phyloP scores from a whole-genome alignment of 345 rosid genomes.

The Bruguiera parviflora region DNA sequence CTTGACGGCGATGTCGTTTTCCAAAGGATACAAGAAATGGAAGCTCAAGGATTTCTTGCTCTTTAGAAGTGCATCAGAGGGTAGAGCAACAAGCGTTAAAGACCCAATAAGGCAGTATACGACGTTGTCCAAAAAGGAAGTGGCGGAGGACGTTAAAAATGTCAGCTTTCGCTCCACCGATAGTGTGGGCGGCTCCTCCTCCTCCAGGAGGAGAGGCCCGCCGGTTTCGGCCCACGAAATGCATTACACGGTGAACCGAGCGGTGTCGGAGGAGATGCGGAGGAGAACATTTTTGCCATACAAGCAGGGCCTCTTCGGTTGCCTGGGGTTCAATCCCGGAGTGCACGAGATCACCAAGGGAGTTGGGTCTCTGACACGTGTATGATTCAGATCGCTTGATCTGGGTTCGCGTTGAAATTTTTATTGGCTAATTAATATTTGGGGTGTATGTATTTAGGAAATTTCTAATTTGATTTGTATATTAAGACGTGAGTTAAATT shows the following conservation, averaged over 20 bases:
- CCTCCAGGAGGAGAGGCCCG: slow-evolving; percentile 35
- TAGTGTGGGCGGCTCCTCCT: slow-evolving; percentile 31
- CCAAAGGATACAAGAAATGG: slow-evolving; percentile 67
- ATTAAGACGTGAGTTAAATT: no score
- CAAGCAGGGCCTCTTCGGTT: slow-evolving; percentile 84
- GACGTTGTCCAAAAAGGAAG: slow-evolving; percentile 45
- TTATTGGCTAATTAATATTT: neutral
- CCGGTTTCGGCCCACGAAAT: slow-evolving; percentile 71
- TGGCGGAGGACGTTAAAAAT: slow-evolving; percentile 42
- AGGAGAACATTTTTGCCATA: slow-evolving; percentile 86
- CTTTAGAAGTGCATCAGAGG: slow-evolving; percentile 91
- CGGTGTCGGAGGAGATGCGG: slow-evolving; percentile 82
- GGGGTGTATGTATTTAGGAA: no score
- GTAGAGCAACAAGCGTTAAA: slow-evolving; percentile 50
- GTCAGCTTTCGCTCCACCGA: slow-evolving; percentile 71
- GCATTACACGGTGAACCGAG: slow-evolving; percentile 84
- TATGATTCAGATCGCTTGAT: slow-evolving; percentile 29
- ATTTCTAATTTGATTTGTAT: no score
- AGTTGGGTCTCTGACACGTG: slow-evolving; percentile 69
- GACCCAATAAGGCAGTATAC: slow-evolving; percentile 49
- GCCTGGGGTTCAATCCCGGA: slow-evolving; percentile 76
- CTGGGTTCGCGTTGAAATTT: neutral
- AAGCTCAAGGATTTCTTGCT: slow-evolving; percentile 69
- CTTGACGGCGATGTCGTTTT: slow-evolving; percentile 61
- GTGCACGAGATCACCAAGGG: slow-evolving; percentile 63